Base-by-base conservation (phyloP, 495 filamentous ascomycete genomes). In the Cenococcum geophilum region DNA sequence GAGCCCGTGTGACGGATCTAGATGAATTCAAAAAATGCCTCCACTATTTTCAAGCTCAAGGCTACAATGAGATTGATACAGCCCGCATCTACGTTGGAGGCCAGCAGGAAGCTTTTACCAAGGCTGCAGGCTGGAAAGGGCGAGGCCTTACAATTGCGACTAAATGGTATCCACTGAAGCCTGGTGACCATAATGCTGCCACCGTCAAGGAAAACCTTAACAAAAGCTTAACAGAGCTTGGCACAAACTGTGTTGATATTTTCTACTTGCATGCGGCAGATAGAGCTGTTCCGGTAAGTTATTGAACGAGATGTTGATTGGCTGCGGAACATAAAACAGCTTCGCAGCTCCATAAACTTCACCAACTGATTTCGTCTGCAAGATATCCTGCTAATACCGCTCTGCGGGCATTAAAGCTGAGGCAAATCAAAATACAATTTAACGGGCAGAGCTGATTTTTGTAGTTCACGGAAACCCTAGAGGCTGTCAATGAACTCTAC, bases 221-320 rank as follows among this genome's bases (percentile, higher is more conserved):
- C 58, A 79, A 71, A 10, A 87, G 82, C 21, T 72, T 96, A 56
- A 81, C 77, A 64, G 88, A 91, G 68, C 74, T 96, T 36, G 80
- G 82, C 12, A 85, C 88, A 2, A 82, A 93, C 50, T 79, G 76
- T 54, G 86, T 96, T 0, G 92, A 97, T 69, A 88, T 95, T 51
- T 87, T 89, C 73, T 96, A 96, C 63, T 78, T 96, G 8, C 91
- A 96, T 72, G 90, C 89, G 4, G 79, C 91, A 4, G 91, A 96
- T 72, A 82, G 91, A 6, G 67, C 32, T 11, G 58, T 73, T 9
- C 70, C 70, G 9, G 45, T 64, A 43, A 55, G 48, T 50, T 10
- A 16, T 27, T 16, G 1, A 18, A 23, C 18, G 22, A n/a, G 5
- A n/a, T 5, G 16, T 18, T 18, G 5, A 12, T 49, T 12, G 5